phyloP scores from a whole-genome alignment of 495 filamentous ascomycete species.

The Aspergillus mulundensis region DNA sequence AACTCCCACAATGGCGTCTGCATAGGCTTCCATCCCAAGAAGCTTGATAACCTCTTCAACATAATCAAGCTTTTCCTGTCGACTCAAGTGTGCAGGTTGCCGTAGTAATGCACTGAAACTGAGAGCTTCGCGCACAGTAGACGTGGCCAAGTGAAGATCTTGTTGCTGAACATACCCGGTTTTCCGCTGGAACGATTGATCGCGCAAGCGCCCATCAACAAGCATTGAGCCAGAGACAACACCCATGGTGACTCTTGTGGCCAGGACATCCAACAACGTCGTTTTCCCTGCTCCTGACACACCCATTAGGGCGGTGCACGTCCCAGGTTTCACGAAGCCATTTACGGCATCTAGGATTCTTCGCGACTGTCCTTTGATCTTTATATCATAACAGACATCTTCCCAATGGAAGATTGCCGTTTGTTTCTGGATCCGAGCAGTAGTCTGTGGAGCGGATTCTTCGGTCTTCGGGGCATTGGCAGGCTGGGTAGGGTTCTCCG shows the following conservation, averaged over 20 bases:
- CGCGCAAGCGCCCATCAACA: conserved; percentile 49
- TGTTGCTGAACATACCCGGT: conserved; percentile 94
- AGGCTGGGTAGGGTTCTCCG: conserved; percentile 32
- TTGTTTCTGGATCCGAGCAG: conserved; percentile 38
- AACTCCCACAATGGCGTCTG: conserved; percentile 40
- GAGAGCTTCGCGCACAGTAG: conserved; percentile 79
- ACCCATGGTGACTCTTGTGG: conserved; percentile 48
- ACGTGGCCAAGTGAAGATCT: conserved; percentile 81
- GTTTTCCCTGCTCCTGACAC: conserved; percentile 64
- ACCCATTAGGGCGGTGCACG: conserved; percentile 63
- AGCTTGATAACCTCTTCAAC: conserved; percentile 48
- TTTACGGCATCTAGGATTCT: conserved; percentile 60
- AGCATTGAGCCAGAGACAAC: conserved; percentile 50
- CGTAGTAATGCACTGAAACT: conserved; percentile 81
- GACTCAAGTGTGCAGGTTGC: conserved; percentile 53
- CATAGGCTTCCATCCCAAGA: conserved; percentile 43
- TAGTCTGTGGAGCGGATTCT: conserved; percentile 30
- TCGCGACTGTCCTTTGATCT: conserved; percentile 53
- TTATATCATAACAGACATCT: conserved; percentile 65
- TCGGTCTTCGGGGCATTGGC: conserved; percentile 33
- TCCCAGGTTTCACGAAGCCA: conserved; percentile 66
- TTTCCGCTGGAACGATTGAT: conserved; percentile 81
- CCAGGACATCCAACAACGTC: conserved; percentile 58
- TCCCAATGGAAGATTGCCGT: conserved; percentile 70
- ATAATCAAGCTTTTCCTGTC: conserved; percentile 45